Conservation (phyloP, 768 basidiomycete species). For the Rhizopogon vesiculosus region DNA sequence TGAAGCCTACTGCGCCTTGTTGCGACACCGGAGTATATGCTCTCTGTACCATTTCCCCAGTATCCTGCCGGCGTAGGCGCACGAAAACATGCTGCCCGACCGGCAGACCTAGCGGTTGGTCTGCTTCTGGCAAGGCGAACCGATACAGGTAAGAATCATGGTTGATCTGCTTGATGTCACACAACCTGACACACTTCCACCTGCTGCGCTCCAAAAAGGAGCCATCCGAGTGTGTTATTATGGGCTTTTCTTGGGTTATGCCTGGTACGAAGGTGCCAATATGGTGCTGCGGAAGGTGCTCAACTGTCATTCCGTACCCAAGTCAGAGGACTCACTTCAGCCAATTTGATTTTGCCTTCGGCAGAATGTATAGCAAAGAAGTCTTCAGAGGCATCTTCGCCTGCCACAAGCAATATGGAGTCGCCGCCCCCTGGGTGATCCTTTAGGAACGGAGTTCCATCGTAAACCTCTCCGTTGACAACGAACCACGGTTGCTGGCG, state of each 20-base stretch:
- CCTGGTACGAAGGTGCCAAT: constrained; percentile 42
- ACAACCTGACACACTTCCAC: constrained; percentile 46
- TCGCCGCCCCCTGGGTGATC: constrained; percentile 58
- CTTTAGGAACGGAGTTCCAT: constrained; percentile 43
- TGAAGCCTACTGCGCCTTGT: constrained; percentile 34
- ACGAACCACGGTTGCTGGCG: constrained; percentile 44
- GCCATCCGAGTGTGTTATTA: constrained; percentile 6
- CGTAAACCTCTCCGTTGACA: constrained; percentile 51
- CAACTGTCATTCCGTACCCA: constrained; percentile 2
- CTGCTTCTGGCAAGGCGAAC: constrained; percentile 37
- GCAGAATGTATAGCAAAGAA: constrained; percentile 61
- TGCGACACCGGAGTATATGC: constrained; percentile 58
- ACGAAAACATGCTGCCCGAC: constrained; percentile 59
- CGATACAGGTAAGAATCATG: constrained; percentile 47
- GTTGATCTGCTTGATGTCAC: constrained; percentile 33
- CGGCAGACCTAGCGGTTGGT: constrained; percentile 47
- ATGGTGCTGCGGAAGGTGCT: constrained; percentile 29
- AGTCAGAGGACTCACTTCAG: constrained; percentile 24
- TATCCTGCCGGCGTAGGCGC: constrained; percentile 36
- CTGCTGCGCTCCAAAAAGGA: constrained; percentile 39
- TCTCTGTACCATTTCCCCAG: constrained; percentile 45
- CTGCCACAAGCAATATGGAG: constrained; percentile 51
- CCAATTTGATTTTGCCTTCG: constrained; percentile 42
- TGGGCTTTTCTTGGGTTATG: not conserved
- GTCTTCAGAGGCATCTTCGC: constrained; percentile 59